Base-by-base conservation (phyloP, 176 grass and related monocot genomes). In the Olyra latifolia region DNA sequence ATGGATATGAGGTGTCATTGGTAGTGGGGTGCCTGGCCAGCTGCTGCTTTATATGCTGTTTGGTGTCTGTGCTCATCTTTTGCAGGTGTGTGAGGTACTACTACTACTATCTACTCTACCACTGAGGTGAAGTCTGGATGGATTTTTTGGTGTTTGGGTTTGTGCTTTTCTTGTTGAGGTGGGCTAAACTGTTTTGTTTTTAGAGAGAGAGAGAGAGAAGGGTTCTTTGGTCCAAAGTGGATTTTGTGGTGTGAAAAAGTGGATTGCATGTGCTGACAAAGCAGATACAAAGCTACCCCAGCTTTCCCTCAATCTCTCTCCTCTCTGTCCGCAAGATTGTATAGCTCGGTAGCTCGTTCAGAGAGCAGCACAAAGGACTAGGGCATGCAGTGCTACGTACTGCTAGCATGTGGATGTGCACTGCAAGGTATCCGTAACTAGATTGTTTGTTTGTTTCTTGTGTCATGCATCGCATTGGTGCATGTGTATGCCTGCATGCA, bases 81-180 rank as follows among this genome's bases (percentile, higher is more conserved):
- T 80, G 38, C 76, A 66, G 75, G 29, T 54, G 73, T 35, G 32
- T 35, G 38, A 46, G 75, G 38, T 63, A 62, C 68, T 7, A 30
- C 71, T 71, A 60, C 25, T 58, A 8, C 61, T 35, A 35, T 35
- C 32, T 35, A 2, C 32, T 35, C 32, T 35, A 35, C 25, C 46
- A 8, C 61, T 28, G 64, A 27, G n/a, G 25, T 46, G 24, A 66
- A 66, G 47, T 75, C 59, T 44, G 45, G 59, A 48, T 67, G 48
- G 64, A 59, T 67, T 62, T 50, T 74, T 75, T 61, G 62, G 41
- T 68, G 60, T 50, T 52, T 75, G 61, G 70, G 16, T 60, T 93
- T 90, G 83, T 93, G 83, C 94, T 89, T 97, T 97, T 62, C 94
- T 92, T 97, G 94, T 45, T 55, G 81, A 25, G 91, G 90, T 87